phyloP scores from a whole-genome alignment of 2,329 filamentous ascomycete genomes.

The Tolypocladium tropicale region DNA sequence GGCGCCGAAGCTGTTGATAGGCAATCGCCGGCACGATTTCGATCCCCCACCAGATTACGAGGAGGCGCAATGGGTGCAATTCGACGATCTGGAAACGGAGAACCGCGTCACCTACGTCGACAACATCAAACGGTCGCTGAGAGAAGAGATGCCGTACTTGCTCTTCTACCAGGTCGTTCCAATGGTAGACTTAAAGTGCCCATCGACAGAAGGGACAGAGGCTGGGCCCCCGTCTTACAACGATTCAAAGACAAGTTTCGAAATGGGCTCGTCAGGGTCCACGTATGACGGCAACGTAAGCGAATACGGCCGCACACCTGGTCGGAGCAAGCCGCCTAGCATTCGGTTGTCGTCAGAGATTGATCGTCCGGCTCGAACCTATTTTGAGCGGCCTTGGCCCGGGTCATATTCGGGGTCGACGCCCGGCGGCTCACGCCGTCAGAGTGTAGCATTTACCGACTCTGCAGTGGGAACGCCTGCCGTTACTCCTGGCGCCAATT shows the following conservation, averaged over 20 bases:
- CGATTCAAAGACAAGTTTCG: constrained; percentile 35
- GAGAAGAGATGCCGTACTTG: constrained; percentile 84
- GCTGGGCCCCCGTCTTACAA: constrained; percentile 50
- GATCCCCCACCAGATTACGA: constrained; percentile 56
- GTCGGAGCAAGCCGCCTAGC: constrained; percentile 30
- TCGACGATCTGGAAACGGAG: constrained; percentile 69
- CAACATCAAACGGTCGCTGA: constrained; percentile 65
- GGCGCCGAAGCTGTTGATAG: constrained; percentile 49
- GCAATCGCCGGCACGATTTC: constrained; percentile 44
- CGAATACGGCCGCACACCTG: background rate
- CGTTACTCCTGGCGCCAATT: constrained; percentile 23
- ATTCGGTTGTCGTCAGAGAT: constrained; percentile 46
- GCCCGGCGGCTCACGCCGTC: constrained; percentile 31
- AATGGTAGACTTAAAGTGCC: constrained; percentile 56
- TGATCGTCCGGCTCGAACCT: constrained; percentile 37
- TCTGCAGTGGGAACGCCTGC: constrained; percentile 27
- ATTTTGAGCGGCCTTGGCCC: constrained; percentile 33
- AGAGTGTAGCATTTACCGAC: constrained; percentile 40
- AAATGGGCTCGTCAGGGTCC: constrained; percentile 13
- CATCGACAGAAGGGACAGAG: constrained; percentile 35
- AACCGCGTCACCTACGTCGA: constrained; percentile 67
- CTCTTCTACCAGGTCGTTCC: constrained; percentile 93
- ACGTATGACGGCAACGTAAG: constrained; percentile 7
- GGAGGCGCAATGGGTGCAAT: constrained; percentile 76
- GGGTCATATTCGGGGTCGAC: constrained; percentile 22